Conservation (phyloP, 306 rosid species). For the Arachis hypogaea region DNA sequence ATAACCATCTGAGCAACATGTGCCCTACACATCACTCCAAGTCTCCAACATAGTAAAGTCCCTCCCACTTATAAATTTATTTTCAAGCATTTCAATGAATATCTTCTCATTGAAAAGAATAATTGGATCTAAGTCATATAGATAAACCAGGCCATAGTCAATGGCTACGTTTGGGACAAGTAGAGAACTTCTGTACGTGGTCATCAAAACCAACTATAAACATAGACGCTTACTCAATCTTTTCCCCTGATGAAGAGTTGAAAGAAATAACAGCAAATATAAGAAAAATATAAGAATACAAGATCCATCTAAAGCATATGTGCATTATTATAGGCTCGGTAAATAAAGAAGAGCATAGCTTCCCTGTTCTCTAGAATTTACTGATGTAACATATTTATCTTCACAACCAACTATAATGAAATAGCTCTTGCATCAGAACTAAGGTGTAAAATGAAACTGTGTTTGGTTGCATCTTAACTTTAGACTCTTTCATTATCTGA, state of each 20-base stretch:
- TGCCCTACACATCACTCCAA: conserved; percentile 20
- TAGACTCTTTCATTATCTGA: conserved; percentile 29
- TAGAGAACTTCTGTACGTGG: conserved; percentile 8
- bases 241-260: neutral
- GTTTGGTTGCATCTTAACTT: conserved; percentile 14
- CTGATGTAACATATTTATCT: conserved; percentile 28
- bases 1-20: conserved; percentile 11
- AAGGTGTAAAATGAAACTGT: conserved; percentile 23
- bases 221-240: neutral
- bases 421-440: neutral
- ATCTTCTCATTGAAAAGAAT: conserved; percentile 10
- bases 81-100: conserved; percentile 13
- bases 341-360: conserved; percentile 17
- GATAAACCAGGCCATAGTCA: conserved; percentile 25
- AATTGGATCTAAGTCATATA: neutral
- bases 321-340: conserved; percentile 16
- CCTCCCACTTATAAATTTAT: neutral
- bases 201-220: conserved; percentile 5
- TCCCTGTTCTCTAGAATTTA: conserved; percentile 18
- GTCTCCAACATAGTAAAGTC: neutral
- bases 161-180: neutral
- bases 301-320: conserved; percentile 20
- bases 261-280: conserved; percentile 26
- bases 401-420: conserved; percentile 13
- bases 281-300: neutral